Evolutionary conservation across 192 early-diverging fungal species (phyloP).

Genomic region (Backusella australiensis): DNA sequence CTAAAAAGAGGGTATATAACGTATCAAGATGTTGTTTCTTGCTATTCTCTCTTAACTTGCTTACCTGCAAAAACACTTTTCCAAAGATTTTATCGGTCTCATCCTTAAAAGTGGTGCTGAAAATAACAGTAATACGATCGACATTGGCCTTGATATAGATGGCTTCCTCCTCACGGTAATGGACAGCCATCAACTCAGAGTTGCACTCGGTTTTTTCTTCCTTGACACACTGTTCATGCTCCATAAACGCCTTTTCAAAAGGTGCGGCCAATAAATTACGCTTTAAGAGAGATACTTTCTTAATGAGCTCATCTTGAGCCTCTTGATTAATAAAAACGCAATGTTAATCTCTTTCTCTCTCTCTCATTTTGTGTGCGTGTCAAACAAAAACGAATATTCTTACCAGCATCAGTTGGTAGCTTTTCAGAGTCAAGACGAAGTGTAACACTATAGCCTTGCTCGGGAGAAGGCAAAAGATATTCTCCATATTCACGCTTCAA

Average conservation of each 20-base stretch:
- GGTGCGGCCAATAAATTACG: slow-evolving; percentile 93
- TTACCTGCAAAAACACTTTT: slow-evolving; percentile 92
- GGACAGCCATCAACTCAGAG: slow-evolving; percentile 83
- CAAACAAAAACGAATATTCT: background rate
- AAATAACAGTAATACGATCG: slow-evolving; percentile 97
- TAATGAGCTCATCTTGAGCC: slow-evolving; percentile 63
- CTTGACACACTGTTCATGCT: slow-evolving; percentile 74
- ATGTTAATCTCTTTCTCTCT: background rate
- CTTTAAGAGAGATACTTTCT: slow-evolving; percentile 86
- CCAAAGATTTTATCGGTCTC: slow-evolving; percentile 96
- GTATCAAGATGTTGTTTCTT: background rate
- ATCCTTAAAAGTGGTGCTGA: slow-evolving; percentile 95
- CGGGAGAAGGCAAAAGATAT: slow-evolving; percentile 55
- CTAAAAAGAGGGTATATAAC: slow-evolving; percentile 30
- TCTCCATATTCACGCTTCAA: slow-evolving; percentile 80
- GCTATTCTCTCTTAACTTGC: background rate
- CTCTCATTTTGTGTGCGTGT: background rate
- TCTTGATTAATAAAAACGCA: slow-evolving; percentile 19
- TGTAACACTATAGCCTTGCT: slow-evolving; percentile 77
- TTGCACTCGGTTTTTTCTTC: slow-evolving; percentile 66
- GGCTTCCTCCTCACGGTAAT: slow-evolving; percentile 92
- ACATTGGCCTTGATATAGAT: slow-evolving; percentile 88
- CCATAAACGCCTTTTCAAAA: slow-evolving; percentile 86
- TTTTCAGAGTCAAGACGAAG: slow-evolving; percentile 79
- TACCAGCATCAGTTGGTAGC: slow-evolving; percentile 75